phyloP scores from a whole-genome alignment of 208 protist species.

The Herpetomonas samuelpessoai region DNA sequence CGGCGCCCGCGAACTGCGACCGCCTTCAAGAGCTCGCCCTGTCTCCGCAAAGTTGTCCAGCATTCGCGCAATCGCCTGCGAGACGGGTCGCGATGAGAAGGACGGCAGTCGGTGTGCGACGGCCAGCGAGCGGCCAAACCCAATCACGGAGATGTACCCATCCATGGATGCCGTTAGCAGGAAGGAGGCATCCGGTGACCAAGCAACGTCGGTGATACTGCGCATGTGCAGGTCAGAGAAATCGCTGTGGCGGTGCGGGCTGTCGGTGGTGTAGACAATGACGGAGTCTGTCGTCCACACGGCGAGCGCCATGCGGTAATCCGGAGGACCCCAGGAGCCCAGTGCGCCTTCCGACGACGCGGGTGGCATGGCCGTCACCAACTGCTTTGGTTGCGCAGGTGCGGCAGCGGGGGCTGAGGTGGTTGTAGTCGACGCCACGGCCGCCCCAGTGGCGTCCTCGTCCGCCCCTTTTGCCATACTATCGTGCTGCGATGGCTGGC shows the following conservation, averaged over 20 bases:
- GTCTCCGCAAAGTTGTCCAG: slow-evolving; percentile 27
- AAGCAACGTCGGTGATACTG: slow-evolving; percentile 87
- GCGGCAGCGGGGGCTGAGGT: neutral
- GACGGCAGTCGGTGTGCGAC: slow-evolving; percentile 53
- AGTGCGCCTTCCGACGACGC: slow-evolving; percentile 1
- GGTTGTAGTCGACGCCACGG: neutral
- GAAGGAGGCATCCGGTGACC: slow-evolving; percentile 50
- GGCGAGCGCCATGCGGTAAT: slow-evolving; percentile 84
- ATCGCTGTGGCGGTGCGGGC: slow-evolving; percentile 75
- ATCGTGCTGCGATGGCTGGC: no score
- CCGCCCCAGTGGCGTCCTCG: neutral
- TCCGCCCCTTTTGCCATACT: no score
- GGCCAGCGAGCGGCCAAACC: slow-evolving; percentile 48
- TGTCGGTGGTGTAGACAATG: slow-evolving; percentile 85
- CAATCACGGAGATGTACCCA: slow-evolving; percentile 81
- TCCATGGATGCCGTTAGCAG: slow-evolving; percentile 79
- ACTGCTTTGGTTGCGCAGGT: no score
- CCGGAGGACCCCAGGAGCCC: slow-evolving; percentile 64
- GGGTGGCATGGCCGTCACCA: no score
- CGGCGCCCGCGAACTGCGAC: slow-evolving; percentile 9
- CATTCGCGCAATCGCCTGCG: slow-evolving; percentile 28
- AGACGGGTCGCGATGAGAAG: slow-evolving; percentile 50
- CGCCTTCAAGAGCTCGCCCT: slow-evolving; percentile 21
- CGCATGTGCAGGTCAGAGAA: slow-evolving; percentile 88
- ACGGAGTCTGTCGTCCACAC: slow-evolving; percentile 86